A percentile compares a stretch with the other conserved stretches of the same genome.
These are phyloP conservation scores for Truncatella angustata DNA, from an alignment of 2,329 filamentous ascomycete genomes.

Conservation along the genomic window DNA sequence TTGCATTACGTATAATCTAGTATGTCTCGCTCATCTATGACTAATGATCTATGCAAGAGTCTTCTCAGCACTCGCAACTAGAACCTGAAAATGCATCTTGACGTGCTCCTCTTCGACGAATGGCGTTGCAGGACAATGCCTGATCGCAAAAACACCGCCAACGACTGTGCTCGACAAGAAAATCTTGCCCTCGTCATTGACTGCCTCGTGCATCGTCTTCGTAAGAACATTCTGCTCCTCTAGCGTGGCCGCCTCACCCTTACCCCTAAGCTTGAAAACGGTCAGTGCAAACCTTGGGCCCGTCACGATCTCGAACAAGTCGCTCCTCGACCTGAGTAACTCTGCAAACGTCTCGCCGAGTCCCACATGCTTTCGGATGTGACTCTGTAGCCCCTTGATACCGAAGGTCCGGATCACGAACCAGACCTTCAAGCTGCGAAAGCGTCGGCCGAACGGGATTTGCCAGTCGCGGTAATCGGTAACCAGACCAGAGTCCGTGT, in stretches of 20 bases:
- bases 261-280: conserved; percentile 65
- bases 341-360: conserved; percentile 69
- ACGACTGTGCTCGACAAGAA: conserved; percentile 80
- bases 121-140: conserved; percentile 73
- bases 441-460: conserved; percentile 85
- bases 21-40: no score
- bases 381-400: conserved; percentile 68
- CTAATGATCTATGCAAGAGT: not conserved
- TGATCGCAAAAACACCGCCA: conserved; percentile 71
- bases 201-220: conserved; percentile 69
- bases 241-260: conserved; percentile 15
- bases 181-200: conserved; percentile 74
- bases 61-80: conserved; percentile 64
- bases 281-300: conserved; percentile 76
- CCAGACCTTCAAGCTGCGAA: conserved; percentile 91
- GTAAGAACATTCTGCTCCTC: conserved; percentile 66
- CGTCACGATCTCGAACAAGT: conserved; percentile 75
- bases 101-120: conserved; percentile 72
- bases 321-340: conserved; percentile 55
- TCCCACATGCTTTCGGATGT: conserved; percentile 67
- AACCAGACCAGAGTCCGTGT: conserved; percentile 77
- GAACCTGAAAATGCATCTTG: conserved; percentile 68
- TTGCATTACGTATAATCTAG: not conserved
- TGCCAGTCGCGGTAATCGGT: conserved; percentile 98
- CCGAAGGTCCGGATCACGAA: conserved; percentile 87